phyloP scores from a whole-genome alignment of 2,329 filamentous ascomycete genomes.

The Tolypocladium nubicola region DNA sequence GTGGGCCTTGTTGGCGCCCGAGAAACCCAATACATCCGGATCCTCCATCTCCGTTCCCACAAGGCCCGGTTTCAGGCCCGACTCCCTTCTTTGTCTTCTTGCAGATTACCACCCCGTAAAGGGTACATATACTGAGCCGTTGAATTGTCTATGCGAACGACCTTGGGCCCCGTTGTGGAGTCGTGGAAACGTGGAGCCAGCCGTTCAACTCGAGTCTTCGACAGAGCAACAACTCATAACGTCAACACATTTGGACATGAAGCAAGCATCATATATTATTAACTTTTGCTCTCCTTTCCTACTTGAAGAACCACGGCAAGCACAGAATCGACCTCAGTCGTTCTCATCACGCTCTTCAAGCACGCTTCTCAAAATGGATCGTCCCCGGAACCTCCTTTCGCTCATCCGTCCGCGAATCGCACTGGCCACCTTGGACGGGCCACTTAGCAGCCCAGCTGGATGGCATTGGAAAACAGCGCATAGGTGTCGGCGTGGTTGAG shows the following conservation, averaged over 20 bases:
- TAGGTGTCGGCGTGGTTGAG: conserved; percentile 56
- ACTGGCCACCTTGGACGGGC: background rate
- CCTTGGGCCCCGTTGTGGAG: too few relatives aligned
- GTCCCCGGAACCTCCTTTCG: background rate
- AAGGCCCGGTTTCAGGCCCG: background rate
- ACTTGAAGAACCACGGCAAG: background rate
- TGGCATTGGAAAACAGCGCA: conserved; percentile 26
- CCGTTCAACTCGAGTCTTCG: too few relatives aligned
- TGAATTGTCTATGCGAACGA: too few relatives aligned
- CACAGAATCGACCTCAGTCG: background rate
- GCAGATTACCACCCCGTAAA: too few relatives aligned
- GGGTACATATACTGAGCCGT: too few relatives aligned
- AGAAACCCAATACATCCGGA: background rate
- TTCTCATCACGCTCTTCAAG: background rate
- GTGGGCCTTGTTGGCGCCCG: background rate
- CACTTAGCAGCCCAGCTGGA: conserved; percentile 27
- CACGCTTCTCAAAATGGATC: background rate
- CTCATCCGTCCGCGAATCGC: background rate
- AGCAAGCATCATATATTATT: too few relatives aligned
- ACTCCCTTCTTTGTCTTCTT: too few relatives aligned
- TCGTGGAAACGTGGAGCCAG: too few relatives aligned
- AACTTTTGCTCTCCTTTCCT: too few relatives aligned
- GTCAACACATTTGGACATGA: too few relatives aligned
- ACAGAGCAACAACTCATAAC: too few relatives aligned
- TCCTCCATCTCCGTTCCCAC: background rate